Conservation (phyloP, 768 basidiomycete genomes). For the Phanerochaete sordida region DNA sequence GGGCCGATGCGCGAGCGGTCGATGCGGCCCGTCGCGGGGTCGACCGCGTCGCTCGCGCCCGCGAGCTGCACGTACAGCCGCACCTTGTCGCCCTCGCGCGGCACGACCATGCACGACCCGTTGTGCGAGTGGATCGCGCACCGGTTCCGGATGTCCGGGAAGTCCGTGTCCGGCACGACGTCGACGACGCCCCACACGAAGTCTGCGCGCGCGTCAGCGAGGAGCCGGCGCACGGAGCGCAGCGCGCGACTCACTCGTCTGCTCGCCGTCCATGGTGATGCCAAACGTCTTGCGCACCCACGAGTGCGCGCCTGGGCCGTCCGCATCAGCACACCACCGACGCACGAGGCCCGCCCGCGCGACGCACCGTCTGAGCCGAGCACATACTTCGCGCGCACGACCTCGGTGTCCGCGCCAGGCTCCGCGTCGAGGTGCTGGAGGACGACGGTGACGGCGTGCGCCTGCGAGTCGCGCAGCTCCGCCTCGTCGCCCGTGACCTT, state of each 20-base stretch:
- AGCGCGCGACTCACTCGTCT: too few species aligned
- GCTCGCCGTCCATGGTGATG: conserved; percentile 76
- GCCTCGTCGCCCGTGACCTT: conserved; percentile 39
- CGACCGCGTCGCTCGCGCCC: conserved; percentile 29
- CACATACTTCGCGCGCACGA: conserved; percentile 66
- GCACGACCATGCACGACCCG: conserved; percentile 50
- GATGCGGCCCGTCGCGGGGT: conserved; percentile 37
- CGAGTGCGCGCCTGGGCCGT: conserved; percentile 63
- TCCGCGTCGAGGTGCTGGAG: conserved; percentile 38
- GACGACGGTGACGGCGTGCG: conserved; percentile 36
- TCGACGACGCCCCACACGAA: conserved; percentile 86
- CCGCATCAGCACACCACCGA: background rate
- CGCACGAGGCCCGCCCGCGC: background rate
- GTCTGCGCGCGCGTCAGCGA: conserved; percentile 35
- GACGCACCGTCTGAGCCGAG: conserved; percentile 67
- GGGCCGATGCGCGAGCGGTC: conserved; percentile 37
- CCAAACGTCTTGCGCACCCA: conserved; percentile 74
- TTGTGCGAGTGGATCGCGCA: conserved; percentile 48
- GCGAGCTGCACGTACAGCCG: conserved; percentile 51
- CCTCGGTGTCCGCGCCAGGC: conserved; percentile 41
- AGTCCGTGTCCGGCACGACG: conserved; percentile 44
- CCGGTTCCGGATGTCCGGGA: conserved; percentile 51
- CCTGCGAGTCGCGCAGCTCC: conserved; percentile 37
- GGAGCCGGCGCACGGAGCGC: too few species aligned
- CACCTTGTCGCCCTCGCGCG: conserved; percentile 44